Evolutionary conservation across 768 basidiomycete species (phyloP).

Genomic region (Scleroderma bovista): DNA sequence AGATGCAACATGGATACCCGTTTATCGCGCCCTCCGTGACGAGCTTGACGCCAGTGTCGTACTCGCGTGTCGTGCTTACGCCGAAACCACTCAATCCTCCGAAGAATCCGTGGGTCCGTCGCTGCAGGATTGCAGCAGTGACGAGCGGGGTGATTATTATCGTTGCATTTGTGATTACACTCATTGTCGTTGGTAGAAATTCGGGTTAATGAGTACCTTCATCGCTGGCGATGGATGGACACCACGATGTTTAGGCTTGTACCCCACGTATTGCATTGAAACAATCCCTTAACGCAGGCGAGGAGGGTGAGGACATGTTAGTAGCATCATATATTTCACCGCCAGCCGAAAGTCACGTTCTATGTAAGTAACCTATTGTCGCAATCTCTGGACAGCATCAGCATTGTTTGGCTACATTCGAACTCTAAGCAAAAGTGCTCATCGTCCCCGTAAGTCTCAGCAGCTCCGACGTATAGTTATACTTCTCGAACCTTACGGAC

Average conservation of each 20-base stretch:
- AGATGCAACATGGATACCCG: constrained; percentile 48
- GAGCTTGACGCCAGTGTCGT: constrained; percentile 26
- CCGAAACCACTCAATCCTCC: constrained; percentile 15
- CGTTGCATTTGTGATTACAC: constrained; percentile 44
- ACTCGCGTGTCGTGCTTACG: constrained; percentile 14
- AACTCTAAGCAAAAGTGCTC: too few relatives aligned
- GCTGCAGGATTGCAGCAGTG: constrained; percentile 57
- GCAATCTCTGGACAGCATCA: too few relatives aligned
- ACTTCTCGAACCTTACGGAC: too few relatives aligned
- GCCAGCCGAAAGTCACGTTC: too few relatives aligned
- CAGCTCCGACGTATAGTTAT: too few relatives aligned
- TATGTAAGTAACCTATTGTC: too few relatives aligned
- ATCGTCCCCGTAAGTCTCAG: too few relatives aligned
- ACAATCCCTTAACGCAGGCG: background rate
- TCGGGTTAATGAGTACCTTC: background rate
- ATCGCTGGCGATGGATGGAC: background rate
- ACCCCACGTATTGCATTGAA: background rate
- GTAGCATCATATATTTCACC: too few relatives aligned
- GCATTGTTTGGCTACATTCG: too few relatives aligned
- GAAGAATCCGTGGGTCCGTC: constrained; percentile 35
- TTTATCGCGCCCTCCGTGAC: constrained; percentile 48
- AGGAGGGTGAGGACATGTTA: too few relatives aligned
- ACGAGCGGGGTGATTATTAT: constrained; percentile 47
- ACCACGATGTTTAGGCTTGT: background rate
- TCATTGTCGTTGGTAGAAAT: constrained; percentile 32